Evolutionary conservation across 495 filamentous ascomycete species (phyloP), one percentile per base, ranked within the genome.

Genomic region (Penicillium flavigenum): DNA sequence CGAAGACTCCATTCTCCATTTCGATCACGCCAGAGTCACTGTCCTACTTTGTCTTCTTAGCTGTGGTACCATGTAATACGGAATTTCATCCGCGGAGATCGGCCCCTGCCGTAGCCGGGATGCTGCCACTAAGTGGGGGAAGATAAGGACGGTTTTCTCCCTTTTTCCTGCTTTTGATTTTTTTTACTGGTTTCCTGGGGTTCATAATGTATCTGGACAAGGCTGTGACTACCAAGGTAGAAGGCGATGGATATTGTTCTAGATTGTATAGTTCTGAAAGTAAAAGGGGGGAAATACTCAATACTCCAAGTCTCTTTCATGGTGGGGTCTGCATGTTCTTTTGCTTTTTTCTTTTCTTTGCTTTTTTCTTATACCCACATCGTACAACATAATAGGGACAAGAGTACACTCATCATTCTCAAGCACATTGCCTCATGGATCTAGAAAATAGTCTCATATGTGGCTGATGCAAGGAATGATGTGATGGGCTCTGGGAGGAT

Each of bases 31-130:
- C 31, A 34, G 31, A 34, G 14, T 14, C 31, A 4, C 31, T 34
- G 31, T 34, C 10, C 11, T 17, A 39, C 36, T 39, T 17, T 17
- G 16, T 16, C 36, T 39, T 16, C n/a, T 39, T 39, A 39, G 36
- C 34, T n/a, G 34, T 22, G 11, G 42, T 20, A 44, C 19, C 9
- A 7, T n/a, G n/a, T 12, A 44, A 22, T 24, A 44, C 9, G 42
- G 42, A 22, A 44, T 44, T 24, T 24, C 19, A 17, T 58, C 63
- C 63, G 63, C 63, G 63, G 63, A 66, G 61, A 66, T 63, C 63
- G 57, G 54, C 54, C 47, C 54, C 56, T 66, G 54, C 61, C 61
- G 63, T 46, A 43, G 44, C 45, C 31, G 22, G 61, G 49, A 45
- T 56, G n/a, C 31, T 51, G 29, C 39, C 55, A 46, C 54, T 31